Evolutionary conservation across 495 filamentous ascomycete species (phyloP).

Genomic region (Penicillium mononematosum): DNA sequence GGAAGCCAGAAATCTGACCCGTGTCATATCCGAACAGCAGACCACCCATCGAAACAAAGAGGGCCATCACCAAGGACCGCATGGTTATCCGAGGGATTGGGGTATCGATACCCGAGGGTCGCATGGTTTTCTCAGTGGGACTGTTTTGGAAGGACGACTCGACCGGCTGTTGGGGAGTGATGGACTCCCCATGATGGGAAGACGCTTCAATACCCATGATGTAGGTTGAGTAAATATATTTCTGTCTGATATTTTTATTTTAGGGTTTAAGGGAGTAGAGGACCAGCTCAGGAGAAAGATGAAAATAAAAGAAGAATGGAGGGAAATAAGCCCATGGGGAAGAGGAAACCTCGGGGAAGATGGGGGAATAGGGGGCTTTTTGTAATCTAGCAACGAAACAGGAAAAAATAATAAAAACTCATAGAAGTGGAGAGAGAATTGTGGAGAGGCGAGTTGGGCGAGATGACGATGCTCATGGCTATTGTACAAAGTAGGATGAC

Average conservation of each 20-base stretch:
- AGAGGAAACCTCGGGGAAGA: conserved; percentile 5
- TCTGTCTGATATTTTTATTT: too few relatives aligned
- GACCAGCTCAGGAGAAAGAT: neutral
- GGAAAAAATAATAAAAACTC: conserved; percentile 2
- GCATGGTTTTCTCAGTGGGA: conserved; percentile 26
- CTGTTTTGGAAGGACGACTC: conserved; percentile 31
- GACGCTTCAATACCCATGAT: conserved; percentile 39
- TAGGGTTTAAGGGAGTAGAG: neutral
- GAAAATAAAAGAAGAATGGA: conserved; percentile 3
- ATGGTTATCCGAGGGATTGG: conserved; percentile 44
- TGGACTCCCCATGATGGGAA: conserved; percentile 40
- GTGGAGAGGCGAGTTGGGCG: conserved; percentile 23
- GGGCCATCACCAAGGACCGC: conserved; percentile 49
- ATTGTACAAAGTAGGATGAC: neutral
- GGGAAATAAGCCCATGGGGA: conserved; percentile 20
- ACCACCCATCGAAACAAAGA: conserved; percentile 66
- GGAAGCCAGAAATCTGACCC: conserved; percentile 58
- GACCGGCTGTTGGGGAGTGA: conserved; percentile 30
- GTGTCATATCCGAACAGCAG: conserved; percentile 57
- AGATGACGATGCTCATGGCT: conserved; percentile 13
- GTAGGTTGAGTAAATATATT: neutral
- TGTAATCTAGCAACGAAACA: conserved; percentile 16
- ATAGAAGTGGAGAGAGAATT: conserved; percentile 21
- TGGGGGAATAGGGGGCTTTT: conserved; percentile 22
- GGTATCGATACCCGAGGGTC: conserved; percentile 34